Evolutionary conservation across 1,284 basidiomycete species (phyloP), one percentile per base, ranked within the genome.

Genomic region (Leccinum huronense): DNA sequence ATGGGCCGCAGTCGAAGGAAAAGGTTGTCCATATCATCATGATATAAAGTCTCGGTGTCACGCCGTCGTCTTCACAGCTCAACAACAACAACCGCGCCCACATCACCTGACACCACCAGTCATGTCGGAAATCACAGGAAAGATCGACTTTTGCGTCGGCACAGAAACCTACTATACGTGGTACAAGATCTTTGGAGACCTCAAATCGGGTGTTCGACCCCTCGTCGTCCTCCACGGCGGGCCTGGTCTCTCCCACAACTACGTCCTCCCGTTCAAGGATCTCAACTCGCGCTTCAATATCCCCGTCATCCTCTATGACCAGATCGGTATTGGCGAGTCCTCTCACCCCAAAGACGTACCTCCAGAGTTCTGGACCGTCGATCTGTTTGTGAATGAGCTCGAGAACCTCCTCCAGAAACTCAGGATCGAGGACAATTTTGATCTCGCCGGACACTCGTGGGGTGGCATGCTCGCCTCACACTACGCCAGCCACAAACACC

Each of bases 331-430:
- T 58, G 82, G 80, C 3, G 64, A 69, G 42, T 84, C 82, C 9
- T 80, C 82, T 2, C 81, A 80, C 59, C 75, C 79, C 3, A 81
- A 79, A 62, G 51, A 65, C 5, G 74, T 66, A 13, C 72, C 75
- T 2, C 65, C 65, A 16, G 64, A 62, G 33, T 85, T 85, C 14
- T 85, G 83, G 83, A 81, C 78, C 5, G 69, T 77, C 8, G 75
- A 80, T 16, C 76, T 84, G 11, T 84, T 84, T 71, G 71, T 84
- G 66, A 76, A 80, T 63, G 81, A 85, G 69, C 77, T 85, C 9
- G 77, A 79, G 16, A 81, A 79, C 64, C 68, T 85, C 0, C 66
- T 84, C 11, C 30, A 63, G 7, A 70, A 80, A 57, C 72, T 85
- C 1, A 72, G 73, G 0, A 77, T 84, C 55, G 55, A 70, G 27